Conservation (phyloP, 192 early-diverging fungal species). For the Coemansia sp. region DNA sequence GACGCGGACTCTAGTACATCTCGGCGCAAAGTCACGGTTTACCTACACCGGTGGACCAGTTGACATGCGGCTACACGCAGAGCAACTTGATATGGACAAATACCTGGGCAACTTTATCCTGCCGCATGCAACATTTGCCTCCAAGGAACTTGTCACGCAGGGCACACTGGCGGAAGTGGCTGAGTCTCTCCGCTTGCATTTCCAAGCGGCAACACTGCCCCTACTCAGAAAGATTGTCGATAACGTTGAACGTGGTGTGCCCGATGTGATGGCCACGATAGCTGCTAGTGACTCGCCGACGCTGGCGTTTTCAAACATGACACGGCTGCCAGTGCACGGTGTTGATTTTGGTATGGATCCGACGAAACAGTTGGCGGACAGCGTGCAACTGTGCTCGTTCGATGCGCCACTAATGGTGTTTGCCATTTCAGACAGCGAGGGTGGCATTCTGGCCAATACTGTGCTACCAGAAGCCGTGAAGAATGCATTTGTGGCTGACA, state of each 20-base stretch:
- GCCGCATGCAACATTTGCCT: slow-evolving; percentile 3
- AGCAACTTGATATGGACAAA: background rate
- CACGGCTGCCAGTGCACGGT: background rate
- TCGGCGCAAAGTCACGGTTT: slow-evolving; percentile 5
- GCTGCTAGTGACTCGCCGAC: slow-evolving; percentile 17
- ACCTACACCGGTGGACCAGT: slow-evolving; percentile 24
- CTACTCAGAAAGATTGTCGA: slow-evolving; percentile 1
- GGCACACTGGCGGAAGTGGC: slow-evolving; percentile 9
- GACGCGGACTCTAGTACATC: slow-evolving; percentile 7
- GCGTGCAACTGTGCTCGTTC: slow-evolving; percentile 22
- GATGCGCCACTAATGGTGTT: slow-evolving; percentile 24
- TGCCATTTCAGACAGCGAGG: slow-evolving; percentile 16
- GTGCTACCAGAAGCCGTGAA: slow-evolving; percentile 7
- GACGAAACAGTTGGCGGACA: background rate
- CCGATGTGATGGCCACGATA: slow-evolving; percentile 9
- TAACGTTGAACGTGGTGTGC: background rate
- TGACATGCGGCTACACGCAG: slow-evolving; percentile 10
- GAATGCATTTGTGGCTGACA: background rate
- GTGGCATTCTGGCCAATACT: slow-evolving; percentile 21
- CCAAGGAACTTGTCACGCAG: slow-evolving; percentile 11
- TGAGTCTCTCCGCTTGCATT: background rate
- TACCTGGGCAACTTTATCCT: slow-evolving; percentile 29
- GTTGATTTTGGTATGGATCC: slow-evolving; percentile 11
- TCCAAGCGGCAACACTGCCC: background rate
- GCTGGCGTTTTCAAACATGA: slow-evolving; percentile 31